Percentiles rank a stretch among this genome's conserved stretches.
phyloP scores from a whole-genome alignment of 768 basidiomycete species.

The Tephrocybe sp. region DNA sequence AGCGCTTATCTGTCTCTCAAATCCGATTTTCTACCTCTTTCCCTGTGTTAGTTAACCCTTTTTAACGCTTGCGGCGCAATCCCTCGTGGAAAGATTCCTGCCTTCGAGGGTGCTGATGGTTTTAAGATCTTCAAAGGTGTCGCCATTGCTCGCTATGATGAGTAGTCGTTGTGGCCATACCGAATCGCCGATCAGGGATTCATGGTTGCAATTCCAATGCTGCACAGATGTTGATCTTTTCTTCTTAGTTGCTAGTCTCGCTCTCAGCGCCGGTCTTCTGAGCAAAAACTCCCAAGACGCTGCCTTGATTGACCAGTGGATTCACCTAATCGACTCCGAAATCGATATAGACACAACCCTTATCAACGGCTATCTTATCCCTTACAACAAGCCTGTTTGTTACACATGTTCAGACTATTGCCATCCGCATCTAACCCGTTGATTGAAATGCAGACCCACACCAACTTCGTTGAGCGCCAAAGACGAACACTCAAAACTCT shows the following conservation, averaged over 20 bases:
- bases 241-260: slow-evolving; percentile 66
- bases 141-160: slow-evolving; percentile 88
- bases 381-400: slow-evolving; percentile 81
- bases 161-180: too few relatives aligned
- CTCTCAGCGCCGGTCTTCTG: slow-evolving; percentile 78
- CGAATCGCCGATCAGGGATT: too few relatives aligned
- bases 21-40: too few relatives aligned
- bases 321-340: slow-evolving; percentile 71
- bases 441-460: slow-evolving; percentile 70
- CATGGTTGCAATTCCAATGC: too few relatives aligned
- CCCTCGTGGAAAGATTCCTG: slow-evolving; percentile 82
- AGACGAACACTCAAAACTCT: slow-evolving; percentile 62
- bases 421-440: neutral
- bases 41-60: too few relatives aligned
- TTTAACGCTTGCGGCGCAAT: slow-evolving; percentile 72
- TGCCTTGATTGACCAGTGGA: slow-evolving; percentile 86
- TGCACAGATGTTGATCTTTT: slow-evolving; percentile 27
- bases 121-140: slow-evolving; percentile 75
- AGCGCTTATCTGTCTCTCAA: too few relatives aligned
- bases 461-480: slow-evolving; percentile 49
- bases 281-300: slow-evolving; percentile 63
- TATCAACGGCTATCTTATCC: slow-evolving; percentile 44
- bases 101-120: slow-evolving; percentile 74
- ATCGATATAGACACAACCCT: slow-evolving; percentile 40
- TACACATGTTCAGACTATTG: neutral